A percentile compares a stretch with the other conserved stretches of the same genome.
phyloP scores from a whole-genome alignment of 164 flowering plant species.

The Piper betle region DNA sequence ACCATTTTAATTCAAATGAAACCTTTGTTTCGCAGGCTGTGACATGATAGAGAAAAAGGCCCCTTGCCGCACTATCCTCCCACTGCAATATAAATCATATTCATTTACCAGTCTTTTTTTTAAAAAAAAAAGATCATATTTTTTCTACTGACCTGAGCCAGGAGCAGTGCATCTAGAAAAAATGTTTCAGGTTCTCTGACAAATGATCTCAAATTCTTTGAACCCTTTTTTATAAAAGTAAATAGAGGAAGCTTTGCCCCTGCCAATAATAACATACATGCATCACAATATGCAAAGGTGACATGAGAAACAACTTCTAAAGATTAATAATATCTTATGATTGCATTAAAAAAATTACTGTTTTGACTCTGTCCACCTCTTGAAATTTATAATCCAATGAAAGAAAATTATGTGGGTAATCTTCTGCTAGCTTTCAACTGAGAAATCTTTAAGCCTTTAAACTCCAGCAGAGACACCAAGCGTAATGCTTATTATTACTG shows the following conservation, averaged over 20 bases:
- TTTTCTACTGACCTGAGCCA: conserved; percentile 15
- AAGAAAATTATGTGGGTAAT: too few species aligned
- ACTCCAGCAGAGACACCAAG: background rate
- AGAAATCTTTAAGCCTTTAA: background rate
- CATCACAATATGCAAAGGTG: too few species aligned
- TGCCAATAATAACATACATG: background rate
- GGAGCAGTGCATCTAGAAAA: conserved; percentile 26
- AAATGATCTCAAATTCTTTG: conserved; percentile 4
- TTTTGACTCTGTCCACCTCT: too few species aligned
- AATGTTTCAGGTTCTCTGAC: conserved; percentile 4
- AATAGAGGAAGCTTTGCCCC: conserved; percentile 37
- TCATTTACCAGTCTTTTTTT: too few species aligned
- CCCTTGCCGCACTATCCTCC: conserved; percentile 59
- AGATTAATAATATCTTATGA: too few species aligned
- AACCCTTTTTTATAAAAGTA: conserved; percentile 19
- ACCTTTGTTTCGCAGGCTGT: conserved; percentile 63
- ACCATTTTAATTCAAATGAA: background rate
- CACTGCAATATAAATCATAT: too few species aligned
- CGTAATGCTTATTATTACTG: background rate
- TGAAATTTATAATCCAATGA: too few species aligned
- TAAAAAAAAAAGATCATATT: background rate
- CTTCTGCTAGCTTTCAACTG: too few species aligned
- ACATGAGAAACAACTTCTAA: too few species aligned
- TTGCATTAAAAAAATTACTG: too few species aligned
- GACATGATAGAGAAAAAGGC: conserved; percentile 78